A percentile compares a stretch with the other conserved stretches of the same genome.
These are phyloP conservation scores for Phaffia tasmanica DNA, from an alignment of 768 basidiomycete genomes.

Conservation along the genomic window DNA sequence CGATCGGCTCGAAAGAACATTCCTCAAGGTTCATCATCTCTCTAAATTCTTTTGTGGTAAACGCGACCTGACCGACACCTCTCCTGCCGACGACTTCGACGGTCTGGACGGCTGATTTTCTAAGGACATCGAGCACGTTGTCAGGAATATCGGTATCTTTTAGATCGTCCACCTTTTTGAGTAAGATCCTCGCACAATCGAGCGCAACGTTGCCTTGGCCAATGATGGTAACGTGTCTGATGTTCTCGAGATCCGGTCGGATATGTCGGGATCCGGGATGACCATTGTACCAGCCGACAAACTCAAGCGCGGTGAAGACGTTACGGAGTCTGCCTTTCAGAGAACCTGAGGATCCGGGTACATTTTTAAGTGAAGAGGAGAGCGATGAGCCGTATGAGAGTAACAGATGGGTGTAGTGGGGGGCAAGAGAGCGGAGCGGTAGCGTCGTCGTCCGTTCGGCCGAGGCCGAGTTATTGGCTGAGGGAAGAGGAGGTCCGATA, in stretches of 20 bases:
- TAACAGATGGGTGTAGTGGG: conserved; percentile 72
- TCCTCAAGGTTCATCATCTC: conserved; percentile 62
- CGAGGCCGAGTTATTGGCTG: conserved; percentile 27
- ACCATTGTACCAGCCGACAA: conserved; percentile 95
- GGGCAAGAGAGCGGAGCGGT: conserved; percentile 51
- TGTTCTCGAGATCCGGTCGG: conserved; percentile 48
- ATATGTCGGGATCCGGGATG: conserved; percentile 65
- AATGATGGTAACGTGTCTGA: conserved; percentile 66
- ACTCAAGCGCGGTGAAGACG: conserved; percentile 61
- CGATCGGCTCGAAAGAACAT: conserved; percentile 50
- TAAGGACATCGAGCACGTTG: conserved; percentile 57
- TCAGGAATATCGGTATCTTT: conserved; percentile 65
- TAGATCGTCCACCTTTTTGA: conserved; percentile 56
- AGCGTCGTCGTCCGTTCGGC: conserved; percentile 51
- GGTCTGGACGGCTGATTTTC: conserved; percentile 53
- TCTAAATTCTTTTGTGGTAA: conserved; percentile 83
- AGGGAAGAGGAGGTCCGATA: conserved; percentile 28
- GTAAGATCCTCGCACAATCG: conserved; percentile 79
- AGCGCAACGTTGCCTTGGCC: conserved; percentile 93
- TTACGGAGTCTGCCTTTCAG: conserved; percentile 35
- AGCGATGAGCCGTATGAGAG: conserved; percentile 76
- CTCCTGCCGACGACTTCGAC: conserved; percentile 76
- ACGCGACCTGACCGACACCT: conserved; percentile 78
- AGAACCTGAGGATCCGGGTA: conserved; percentile 44
- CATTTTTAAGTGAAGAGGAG: conserved; percentile 45